Evolutionary conservation across 192 early-diverging fungal species (phyloP), one percentile per base, ranked within the genome.

Genomic region (Mortierella alpina): DNA sequence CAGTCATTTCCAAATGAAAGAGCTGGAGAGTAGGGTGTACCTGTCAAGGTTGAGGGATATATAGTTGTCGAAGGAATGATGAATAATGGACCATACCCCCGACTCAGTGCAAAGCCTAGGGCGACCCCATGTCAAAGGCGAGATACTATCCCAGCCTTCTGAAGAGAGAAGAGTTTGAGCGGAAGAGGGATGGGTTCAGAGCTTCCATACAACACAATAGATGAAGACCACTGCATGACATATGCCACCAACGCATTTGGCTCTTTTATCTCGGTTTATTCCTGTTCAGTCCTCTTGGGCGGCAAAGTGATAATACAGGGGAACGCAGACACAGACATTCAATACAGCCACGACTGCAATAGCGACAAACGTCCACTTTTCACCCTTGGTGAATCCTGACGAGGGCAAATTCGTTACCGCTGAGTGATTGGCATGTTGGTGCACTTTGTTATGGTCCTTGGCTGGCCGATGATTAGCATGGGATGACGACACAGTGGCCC

Each of bases 231-330:
- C n/a, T n/a, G n/a, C n/a, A n/a, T n/a, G n/a, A n/a, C n/a, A n/a
- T n/a, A n/a, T n/a, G n/a, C n/a, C n/a, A n/a, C n/a, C n/a, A n/a
- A n/a, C n/a, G n/a, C n/a, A n/a, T n/a, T n/a, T n/a, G n/a, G n/a
- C 18, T 56, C 18, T 20, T 48, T 47, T 31, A 47, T 48, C 22
- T 20, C 4, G 18, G 17, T 60, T 45, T 60, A 44, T 15, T 44
- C n/a, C 22, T 49, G n/a, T n/a, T n/a, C 20, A 50, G 2, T 63
- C 49, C 13, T 50, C 69, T 18, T 71, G 40, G 15, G 63, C 62
- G 22, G 59, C 50, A 59, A 70, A 85, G 63, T 75, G 69, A 70
- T 70, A 78, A 46, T 85, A 85, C 14, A 85, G 55, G 1, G 84
- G 79, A 12, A 85, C 62, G 14, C 74, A 78, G 15, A 85, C 60